Base-by-base conservation (phyloP, 805 yeast species). In the Saturnispora kantuleensis region DNA sequence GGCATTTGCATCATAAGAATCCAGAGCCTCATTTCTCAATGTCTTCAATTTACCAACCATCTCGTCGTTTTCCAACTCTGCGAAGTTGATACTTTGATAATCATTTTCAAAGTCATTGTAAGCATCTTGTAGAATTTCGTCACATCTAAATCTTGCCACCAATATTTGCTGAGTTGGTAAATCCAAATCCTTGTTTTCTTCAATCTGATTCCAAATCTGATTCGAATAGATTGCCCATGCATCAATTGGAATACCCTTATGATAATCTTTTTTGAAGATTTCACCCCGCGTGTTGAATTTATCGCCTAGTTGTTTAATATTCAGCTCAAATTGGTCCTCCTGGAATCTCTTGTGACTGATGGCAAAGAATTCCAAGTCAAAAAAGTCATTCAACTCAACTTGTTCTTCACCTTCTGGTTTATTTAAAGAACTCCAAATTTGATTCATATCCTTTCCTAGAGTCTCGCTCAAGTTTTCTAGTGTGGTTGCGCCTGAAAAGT, bases 81-180 rank as follows among this genome's bases (percentile, higher is more conserved):
- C 21, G 16, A 54, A 58, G 15, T 55, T 52, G 6, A 42, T 35
- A 10, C 39, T 39, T 3, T 59, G 47, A 32, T 72, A 69, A 7
- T 60, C 62, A 0, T 48, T 48, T 30, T 65, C 65, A 53, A 76
- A 76, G 13, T 63, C 62, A 13, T 67, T 65, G 55, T 70, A 74
- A 3, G 79, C 71, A 39, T 69, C 70, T 36, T 69, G 65, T 17
- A 82, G 73, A 39, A 93, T 84, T 62, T 93, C 97, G 57, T 88
- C 95, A 61, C 97, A 90, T 57, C 95, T 79, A 65, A 87, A 90
- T 55, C 93, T 77, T 7, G 98, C 95, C 18, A 93, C 97, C 48
- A 93, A 69, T 30, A 86, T 84, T 62, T 93, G 98, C 59, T 93
- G 98, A 2, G 97, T 89, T 26, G 98, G 98, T 52, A 93, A 71